Conservation (phyloP, 164 flowering plant genomes). For the Aristolochia fimbriata region DNA sequence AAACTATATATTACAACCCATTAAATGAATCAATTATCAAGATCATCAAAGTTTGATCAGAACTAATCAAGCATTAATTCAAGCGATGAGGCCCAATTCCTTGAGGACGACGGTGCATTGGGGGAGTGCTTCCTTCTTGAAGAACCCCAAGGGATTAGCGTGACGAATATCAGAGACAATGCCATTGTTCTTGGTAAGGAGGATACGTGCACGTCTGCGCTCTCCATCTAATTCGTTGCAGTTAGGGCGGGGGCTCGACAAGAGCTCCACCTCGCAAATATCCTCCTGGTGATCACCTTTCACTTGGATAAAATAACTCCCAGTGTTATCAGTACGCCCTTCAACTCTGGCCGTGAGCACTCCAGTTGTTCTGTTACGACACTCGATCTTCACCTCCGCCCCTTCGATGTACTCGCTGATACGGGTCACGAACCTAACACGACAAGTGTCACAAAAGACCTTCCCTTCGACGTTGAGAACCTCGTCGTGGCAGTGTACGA, state of each 20-base stretch:
- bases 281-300: background rate
- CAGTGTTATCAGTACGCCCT: slow-evolving; percentile 4
- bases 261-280: background rate
- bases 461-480: no score
- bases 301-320: background rate
- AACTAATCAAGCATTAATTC: no score
- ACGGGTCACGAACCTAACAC: no score
- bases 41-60: no score
- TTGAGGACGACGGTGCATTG: slow-evolving; percentile 37
- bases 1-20: no score
- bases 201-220: slow-evolving; percentile 28
- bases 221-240: background rate
- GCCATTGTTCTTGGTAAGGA: slow-evolving; percentile 60
- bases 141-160: slow-evolving; percentile 58
- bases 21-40: no score
- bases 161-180: slow-evolving; percentile 36
- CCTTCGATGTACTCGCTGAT: background rate
- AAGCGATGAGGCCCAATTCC: no score
- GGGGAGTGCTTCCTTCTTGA: slow-evolving; percentile 22
- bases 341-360: background rate
- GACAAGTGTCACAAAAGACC: no score
- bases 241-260: background rate
- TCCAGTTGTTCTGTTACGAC: background rate
- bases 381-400: slow-evolving; percentile 1
- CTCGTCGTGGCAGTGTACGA: no score